These are phyloP conservation scores for Silene uniflora DNA, from an alignment of 148 eudicot genomes.

Conservation along the genomic window DNA sequence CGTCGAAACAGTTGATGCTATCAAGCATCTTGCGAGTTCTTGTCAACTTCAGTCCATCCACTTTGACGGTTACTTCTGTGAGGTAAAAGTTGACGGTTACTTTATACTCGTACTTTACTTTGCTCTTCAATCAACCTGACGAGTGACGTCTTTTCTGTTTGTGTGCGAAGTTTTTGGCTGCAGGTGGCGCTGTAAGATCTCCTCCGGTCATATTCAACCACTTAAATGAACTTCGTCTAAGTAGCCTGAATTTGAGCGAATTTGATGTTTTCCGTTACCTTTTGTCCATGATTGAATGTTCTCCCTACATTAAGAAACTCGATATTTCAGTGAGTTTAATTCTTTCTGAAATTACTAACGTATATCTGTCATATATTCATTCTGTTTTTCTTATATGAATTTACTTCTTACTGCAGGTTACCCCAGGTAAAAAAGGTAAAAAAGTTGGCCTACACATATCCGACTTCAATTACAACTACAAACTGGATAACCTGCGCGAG, in stretches of 20 bases:
- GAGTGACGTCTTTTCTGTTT: not conserved
- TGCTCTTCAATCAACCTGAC: not conserved
- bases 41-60: not conserved
- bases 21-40: not conserved
- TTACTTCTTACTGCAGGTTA: not conserved
- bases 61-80: not conserved
- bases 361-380: not conserved
- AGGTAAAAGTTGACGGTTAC: constrained; percentile 7
- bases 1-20: not conserved
- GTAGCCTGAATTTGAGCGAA: not conserved
- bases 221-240: not conserved
- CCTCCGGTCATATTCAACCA: not conserved
- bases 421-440: not conserved
- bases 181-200: not conserved
- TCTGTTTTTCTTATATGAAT: not conserved
- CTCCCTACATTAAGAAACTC: constrained; percentile 14
- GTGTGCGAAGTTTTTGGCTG: not conserved
- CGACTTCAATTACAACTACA: not conserved
- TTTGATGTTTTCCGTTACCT: not conserved
- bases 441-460: not conserved
- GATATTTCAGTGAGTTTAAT: not conserved
- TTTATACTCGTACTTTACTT: not conserved
- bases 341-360: not conserved
- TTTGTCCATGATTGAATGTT: not conserved
- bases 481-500: not conserved